Percentiles rank a stretch among this genome's conserved stretches.
Conservation (phyloP, 441 rosid genomes). For the Croton setiger region DNA sequence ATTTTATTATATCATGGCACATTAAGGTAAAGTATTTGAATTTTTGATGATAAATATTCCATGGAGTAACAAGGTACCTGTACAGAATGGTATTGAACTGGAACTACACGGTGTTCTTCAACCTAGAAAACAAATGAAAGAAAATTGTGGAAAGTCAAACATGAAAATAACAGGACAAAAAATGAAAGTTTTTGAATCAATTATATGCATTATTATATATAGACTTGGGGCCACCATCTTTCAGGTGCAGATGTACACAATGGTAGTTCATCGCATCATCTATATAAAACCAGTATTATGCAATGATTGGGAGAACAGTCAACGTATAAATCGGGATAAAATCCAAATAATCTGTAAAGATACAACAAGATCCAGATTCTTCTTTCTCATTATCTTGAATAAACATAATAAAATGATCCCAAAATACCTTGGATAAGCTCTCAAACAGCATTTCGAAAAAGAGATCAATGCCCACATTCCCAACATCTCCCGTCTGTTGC, state of each 20-base stretch:
- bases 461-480: constrained; percentile 93
- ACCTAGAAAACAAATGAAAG: constrained; percentile 52
- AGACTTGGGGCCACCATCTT: constrained; percentile 5
- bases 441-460: constrained; percentile 99
- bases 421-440: constrained; percentile 84
- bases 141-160: constrained; percentile 20
- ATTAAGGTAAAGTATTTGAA: constrained; percentile 4
- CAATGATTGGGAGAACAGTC: background rate
- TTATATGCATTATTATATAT: background rate
- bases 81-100: constrained; percentile 73
- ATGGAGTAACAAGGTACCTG: constrained; percentile 49
- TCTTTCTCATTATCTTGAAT: constrained; percentile 12
- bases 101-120: constrained; percentile 70
- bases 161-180: constrained; percentile 20
- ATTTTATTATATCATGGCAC: background rate
- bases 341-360: constrained; percentile 1
- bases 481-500: constrained; percentile 98
- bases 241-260: background rate
- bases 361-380: constrained; percentile 6
- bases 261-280: background rate
- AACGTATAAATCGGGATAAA: constrained; percentile 6
- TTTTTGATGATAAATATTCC: background rate
- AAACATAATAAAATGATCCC: constrained; percentile 13
- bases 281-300: background rate
- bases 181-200: background rate